Conservation (phyloP, 345 rosid species). For the Salix exigua region DNA sequence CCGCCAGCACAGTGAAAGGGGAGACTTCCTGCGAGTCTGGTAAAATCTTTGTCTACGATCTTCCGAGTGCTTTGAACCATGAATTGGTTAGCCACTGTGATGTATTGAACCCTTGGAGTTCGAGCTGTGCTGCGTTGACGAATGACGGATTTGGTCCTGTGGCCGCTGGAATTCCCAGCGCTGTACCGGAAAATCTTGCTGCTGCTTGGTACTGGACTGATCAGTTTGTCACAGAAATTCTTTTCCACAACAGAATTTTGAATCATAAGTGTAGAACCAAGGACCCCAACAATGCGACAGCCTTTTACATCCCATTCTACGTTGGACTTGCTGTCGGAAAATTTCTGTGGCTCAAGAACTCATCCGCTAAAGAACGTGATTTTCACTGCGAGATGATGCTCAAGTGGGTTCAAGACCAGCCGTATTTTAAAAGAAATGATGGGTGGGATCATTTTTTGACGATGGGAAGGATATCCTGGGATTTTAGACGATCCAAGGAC, state of each 20-base stretch:
- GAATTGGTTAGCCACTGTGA: constrained; percentile 64
- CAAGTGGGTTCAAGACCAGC: constrained; percentile 64
- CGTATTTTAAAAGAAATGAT: constrained; percentile 53
- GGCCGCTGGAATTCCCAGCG: constrained; percentile 45
- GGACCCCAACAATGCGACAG: constrained; percentile 67
- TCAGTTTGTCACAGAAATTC: constrained; percentile 76
- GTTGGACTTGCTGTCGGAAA: constrained; percentile 93
- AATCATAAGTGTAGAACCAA: constrained; percentile 69
- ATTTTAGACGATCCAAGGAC: constrained; percentile 72
- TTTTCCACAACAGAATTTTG: constrained; percentile 71
- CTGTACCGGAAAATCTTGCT: constrained; percentile 56
- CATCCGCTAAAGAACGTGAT: constrained; percentile 65
- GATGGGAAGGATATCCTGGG: constrained; percentile 98
- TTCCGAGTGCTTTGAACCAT: constrained; percentile 66
- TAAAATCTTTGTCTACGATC: constrained; percentile 66
- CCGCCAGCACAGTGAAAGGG: not conserved
- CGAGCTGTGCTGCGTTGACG: constrained; percentile 63
- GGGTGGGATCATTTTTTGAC: constrained; percentile 96
- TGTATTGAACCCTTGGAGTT: constrained; percentile 81
- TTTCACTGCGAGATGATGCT: constrained; percentile 61
- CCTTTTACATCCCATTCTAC: constrained; percentile 86
- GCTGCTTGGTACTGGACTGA: constrained; percentile 95
- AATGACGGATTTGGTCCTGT: constrained; percentile 70
- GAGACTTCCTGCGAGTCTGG: constrained; percentile 50
- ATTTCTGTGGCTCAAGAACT: constrained; percentile 52